These are phyloP conservation scores for Helenozyma rhizophorensis DNA, from an alignment of 805 yeast genomes.

Conservation along the genomic window DNA sequence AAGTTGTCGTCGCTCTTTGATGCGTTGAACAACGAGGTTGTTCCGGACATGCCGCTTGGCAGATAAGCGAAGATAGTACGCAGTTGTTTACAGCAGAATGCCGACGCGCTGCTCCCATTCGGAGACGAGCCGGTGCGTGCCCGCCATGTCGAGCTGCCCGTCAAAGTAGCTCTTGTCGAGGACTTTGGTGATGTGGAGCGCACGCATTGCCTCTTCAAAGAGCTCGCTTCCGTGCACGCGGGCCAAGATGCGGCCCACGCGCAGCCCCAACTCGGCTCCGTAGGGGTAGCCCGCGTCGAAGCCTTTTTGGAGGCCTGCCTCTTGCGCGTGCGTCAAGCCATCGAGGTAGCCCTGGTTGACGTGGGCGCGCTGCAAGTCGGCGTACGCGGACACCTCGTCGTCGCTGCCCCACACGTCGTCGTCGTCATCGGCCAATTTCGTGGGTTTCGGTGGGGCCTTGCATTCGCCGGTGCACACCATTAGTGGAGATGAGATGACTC, in stretches of 20 bases:
- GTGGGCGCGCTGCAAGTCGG: conserved; percentile 53
- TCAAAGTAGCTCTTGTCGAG: conserved; percentile 54
- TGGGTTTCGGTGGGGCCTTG: conserved; percentile 1
- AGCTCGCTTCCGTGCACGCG: conserved; percentile 20
- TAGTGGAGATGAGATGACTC: neutral
- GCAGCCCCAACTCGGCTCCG: conserved; percentile 68
- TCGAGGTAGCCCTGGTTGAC: conserved; percentile 78
- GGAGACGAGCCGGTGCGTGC: conserved; percentile 27
- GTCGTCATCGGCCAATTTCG: neutral
- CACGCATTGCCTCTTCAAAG: conserved; percentile 41
- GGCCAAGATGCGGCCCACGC: conserved; percentile 65
- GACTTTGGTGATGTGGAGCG: conserved; percentile 56
- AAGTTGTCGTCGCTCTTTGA: conserved; percentile 12
- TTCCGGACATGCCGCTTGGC: conserved; percentile 16
- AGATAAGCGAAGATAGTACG: conserved; percentile 2
- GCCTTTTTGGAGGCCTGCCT: conserved; percentile 66
- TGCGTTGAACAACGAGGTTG: conserved; percentile 11
- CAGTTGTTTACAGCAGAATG: neutral
- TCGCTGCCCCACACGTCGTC: conserved; percentile 36
- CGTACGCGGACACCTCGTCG: conserved; percentile 18
- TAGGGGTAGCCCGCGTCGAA: conserved; percentile 75
- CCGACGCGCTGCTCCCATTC: conserved; percentile 40
- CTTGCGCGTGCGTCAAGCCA: conserved; percentile 69
- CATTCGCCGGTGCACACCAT: conserved; percentile 15
- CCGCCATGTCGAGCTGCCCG: conserved; percentile 33